Evolutionary conservation across 176 grass and related monocot species (phyloP).

Genomic region (Melocanna baccifera): DNA sequence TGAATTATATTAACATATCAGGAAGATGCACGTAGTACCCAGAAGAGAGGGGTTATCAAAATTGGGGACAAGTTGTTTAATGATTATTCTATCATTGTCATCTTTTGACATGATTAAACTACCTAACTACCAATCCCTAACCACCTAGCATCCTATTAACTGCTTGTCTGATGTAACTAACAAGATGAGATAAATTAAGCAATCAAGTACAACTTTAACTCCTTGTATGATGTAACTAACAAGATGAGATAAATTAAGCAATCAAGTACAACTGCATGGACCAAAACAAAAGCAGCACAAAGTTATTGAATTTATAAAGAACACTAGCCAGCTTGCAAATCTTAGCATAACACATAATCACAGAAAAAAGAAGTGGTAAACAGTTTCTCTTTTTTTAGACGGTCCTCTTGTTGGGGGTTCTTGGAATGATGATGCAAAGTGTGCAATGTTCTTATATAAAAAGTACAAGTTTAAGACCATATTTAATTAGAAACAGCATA

Average conservation of each 20-base stretch:
- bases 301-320: constrained; percentile 5
- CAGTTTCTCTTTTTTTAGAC: background rate
- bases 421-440: constrained; percentile 2
- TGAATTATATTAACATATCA: constrained; percentile 20
- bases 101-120: constrained; percentile 53
- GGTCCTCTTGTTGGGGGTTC: background rate
- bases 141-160: constrained; percentile 43
- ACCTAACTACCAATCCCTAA: constrained; percentile 41
- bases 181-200: too few species aligned
- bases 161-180: constrained; percentile 45
- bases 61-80: constrained; percentile 27
- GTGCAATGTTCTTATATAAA: constrained; percentile 13
- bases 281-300: constrained; percentile 8
- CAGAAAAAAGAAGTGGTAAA: background rate
- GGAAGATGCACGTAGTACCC: constrained; percentile 19
- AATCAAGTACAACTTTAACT: constrained; percentile 34
- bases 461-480: background rate
- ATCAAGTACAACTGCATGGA: constrained; percentile 36
- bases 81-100: constrained; percentile 23
- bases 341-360: constrained; percentile 17
- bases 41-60: constrained; percentile 17
- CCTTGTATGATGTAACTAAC: constrained; percentile 43
- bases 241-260: constrained; percentile 41
- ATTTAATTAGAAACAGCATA: constrained; percentile 9
- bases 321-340: constrained; percentile 12